Conservation (phyloP, 306 rosid species). For the Cicer chorassanicum region DNA sequence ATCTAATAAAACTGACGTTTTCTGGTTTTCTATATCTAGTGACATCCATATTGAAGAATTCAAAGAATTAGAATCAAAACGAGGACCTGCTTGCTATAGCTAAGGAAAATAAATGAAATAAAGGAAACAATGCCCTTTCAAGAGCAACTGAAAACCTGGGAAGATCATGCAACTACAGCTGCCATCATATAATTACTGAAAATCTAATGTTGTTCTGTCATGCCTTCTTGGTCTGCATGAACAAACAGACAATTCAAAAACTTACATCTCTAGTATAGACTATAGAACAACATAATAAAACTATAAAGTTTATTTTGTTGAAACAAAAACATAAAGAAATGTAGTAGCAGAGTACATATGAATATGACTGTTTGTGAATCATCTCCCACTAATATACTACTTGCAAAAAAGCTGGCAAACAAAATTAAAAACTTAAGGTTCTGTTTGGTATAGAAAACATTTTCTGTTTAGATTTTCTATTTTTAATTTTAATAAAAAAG, state of each 20-base stretch:
- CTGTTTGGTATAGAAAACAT: no score
- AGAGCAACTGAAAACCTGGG: conserved; percentile 44
- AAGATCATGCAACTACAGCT: conserved; percentile 41
- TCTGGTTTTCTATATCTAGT: conserved; percentile 34
- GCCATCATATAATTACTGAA: conserved; percentile 43
- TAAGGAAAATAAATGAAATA: neutral
- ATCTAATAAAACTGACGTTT: conserved; percentile 22
- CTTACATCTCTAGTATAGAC: neutral
- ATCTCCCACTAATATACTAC: neutral
- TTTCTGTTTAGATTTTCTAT: no score
- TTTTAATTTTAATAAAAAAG: no score
- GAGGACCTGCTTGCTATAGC: conserved; percentile 18
- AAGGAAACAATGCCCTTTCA: conserved; percentile 5
- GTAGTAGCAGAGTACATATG: neutral
- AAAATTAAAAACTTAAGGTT: neutral
- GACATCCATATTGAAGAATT: conserved; percentile 34
- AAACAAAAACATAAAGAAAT: conserved; percentile 17
- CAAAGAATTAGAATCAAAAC: neutral
- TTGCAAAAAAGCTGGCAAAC: conserved; percentile 5
- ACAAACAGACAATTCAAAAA: conserved; percentile 29
- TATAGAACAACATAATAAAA: neutral
- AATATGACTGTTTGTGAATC: neutral
- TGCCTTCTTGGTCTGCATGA: conserved; percentile 61
- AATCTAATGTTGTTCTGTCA: conserved; percentile 34
- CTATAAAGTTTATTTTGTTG: neutral